phyloP scores from a whole-genome alignment of 2,329 filamentous ascomycete species.

The Metarhizium rileyi region DNA sequence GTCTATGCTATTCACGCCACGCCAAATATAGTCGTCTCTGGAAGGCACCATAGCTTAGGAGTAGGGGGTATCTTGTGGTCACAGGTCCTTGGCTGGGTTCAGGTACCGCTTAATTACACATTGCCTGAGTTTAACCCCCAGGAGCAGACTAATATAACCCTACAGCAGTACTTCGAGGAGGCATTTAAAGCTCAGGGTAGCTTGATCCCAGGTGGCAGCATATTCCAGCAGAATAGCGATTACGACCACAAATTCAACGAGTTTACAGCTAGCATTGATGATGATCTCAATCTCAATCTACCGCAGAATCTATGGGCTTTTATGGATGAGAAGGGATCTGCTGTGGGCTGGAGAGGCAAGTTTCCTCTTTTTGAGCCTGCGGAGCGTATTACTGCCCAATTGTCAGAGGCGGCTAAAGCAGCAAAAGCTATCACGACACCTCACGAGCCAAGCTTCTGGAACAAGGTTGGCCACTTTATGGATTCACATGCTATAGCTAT shows the following conservation, averaged over 20 bases:
- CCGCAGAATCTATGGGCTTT: not conserved
- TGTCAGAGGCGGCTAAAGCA: not conserved
- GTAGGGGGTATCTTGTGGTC: not conserved
- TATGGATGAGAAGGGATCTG: constrained; percentile 1
- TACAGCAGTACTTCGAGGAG: not conserved
- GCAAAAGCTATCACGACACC: not conserved
- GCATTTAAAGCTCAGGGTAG: not conserved
- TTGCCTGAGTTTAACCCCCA: not conserved
- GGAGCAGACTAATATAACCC: not conserved
- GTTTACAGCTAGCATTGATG: not conserved
- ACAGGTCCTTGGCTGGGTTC: constrained; percentile 1
- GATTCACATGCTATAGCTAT: not conserved
- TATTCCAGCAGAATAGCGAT: not conserved
- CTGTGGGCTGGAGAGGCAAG: not conserved
- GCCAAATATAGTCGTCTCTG: constrained; percentile 1
- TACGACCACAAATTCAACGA: constrained; percentile 2
- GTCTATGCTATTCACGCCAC: constrained; percentile 3
- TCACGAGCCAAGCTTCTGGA: not conserved
- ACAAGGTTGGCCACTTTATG: not conserved
- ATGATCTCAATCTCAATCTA: not conserved
- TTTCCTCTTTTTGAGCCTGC: not conserved
- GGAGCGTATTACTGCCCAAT: not conserved
- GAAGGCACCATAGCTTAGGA: not conserved
- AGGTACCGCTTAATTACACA: not conserved
- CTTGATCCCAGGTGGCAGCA: not conserved